Base-by-base conservation (phyloP, 441 rosid genomes). In the Adansonia gregorii region DNA sequence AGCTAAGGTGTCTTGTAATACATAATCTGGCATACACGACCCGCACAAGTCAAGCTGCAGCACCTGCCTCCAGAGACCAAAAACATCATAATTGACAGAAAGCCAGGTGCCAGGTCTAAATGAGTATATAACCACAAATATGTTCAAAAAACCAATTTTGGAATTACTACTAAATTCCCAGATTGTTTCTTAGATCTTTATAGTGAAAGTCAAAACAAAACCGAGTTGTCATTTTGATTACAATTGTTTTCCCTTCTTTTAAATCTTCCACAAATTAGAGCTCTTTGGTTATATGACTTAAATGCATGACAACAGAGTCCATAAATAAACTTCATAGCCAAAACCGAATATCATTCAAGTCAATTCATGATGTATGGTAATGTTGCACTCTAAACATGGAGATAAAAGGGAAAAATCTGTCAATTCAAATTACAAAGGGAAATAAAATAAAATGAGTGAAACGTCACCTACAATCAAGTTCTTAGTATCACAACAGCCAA, bases 1-100 rank as follows among this genome's bases (percentile, higher is more conserved):
- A 9, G 82, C 79, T 77, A 86, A 69, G 51, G 81, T 83, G 2
- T 58, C 75, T 51, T 0, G 20, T 51, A 88, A 54, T 1, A 80
- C 56, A 31, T 67, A 4, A 35, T 89, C 87, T 11, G 84, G 52
- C 79, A 88, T 72, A 10, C 80, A 74, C 35, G 73, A 65, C 60
- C 89, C 91, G 20, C 88, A 85, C 8, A 80, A 79, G 79, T 80
- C 89, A 80, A 88, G 87, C 78, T 78, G 85, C 12, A 89, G 81
- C 60, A 83, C 85, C 90, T 89, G 79, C 71, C 17, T 76, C 60
- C 73, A 74, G 45, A 45, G 31, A 49, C 67, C 35, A 19, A 52
- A 74, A 77, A 72, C 61, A 78, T 51, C 60, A 78, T 45, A 67
- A 49, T 39, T 31, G 27, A 64, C 17, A 1, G 41, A 51, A 39